Base-by-base conservation (phyloP, 768 basidiomycete species). In the Lactarius sp. region DNA sequence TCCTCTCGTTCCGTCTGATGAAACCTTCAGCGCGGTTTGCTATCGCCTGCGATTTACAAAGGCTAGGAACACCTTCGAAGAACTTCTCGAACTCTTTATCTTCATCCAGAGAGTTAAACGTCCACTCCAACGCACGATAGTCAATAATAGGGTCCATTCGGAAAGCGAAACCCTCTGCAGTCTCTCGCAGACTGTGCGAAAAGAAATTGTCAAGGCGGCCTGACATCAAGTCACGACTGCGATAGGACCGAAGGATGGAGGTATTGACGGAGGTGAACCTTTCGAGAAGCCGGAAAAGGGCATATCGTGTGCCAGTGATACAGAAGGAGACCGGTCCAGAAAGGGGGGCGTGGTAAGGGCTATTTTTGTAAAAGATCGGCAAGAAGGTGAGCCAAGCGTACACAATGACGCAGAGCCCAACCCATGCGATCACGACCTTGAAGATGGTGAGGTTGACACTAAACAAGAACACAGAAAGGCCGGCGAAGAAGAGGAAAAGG, bases 401-500 rank as follows among this genome's bases (percentile, higher is more conserved):
- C 18, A 65, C 12, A 2, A 61, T 9, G 14, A 55, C 62, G 50
- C 67, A 69, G 27, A 59, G 2, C 4, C 39, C 51, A 6, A 68
- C 49, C 27, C 68, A 62, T 3, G 50, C 20, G 2, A 64, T 50
- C 8, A 64, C 56, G 6, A 59, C 56, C 3, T 55, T 58, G 16
- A 69, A 68, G 37, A 69, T 59, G 22, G 57, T 57, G 18, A 6
- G 20, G 41, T 70, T 67, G 50, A 70, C 69, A 6, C 75, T 70
- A 59, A 70, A 71, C 36, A 83, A 71, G 69, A 83, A 81, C 14
- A 76, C 75, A 41, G 80, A 69, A 34, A 84, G 74, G 49, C 80
- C 79, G 36, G 78, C 75, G 69, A 85, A 77, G 70, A 83, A 83
- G 7, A 83, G 73, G 31, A 81, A 75, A 18, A 83, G 73, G 1